Evolutionary conservation across 2,329 filamentous ascomycete genomes (phyloP).

Genomic region (Colletotrichum sp.): DNA sequence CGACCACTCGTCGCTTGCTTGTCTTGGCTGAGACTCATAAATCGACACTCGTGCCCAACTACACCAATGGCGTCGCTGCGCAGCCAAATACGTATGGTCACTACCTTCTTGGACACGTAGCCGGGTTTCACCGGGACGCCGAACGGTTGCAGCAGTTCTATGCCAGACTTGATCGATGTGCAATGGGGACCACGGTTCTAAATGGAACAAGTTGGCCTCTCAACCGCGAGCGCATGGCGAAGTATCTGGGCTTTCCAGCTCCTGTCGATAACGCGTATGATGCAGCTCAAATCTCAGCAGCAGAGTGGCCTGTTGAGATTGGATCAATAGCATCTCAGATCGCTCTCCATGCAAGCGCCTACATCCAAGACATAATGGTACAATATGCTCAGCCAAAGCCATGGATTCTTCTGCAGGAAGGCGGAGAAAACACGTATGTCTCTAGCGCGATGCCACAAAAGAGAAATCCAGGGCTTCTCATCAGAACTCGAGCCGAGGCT

Average conservation of each 20-base stretch:
- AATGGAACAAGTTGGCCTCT: constrained; percentile 18
- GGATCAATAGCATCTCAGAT: neutral
- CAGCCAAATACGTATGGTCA: constrained; percentile 16
- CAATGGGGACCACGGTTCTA: constrained; percentile 9
- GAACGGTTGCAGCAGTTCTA: constrained; percentile 5
- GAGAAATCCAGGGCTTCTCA: neutral
- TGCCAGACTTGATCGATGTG: constrained; percentile 4
- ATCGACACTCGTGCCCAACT: neutral
- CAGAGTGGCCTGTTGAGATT: constrained; percentile 11
- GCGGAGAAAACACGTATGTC: constrained; percentile 9
- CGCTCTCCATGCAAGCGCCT: constrained; percentile 2
- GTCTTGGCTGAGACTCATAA: neutral
- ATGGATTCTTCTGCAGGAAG: constrained; percentile 12
- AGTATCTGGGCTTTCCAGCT: constrained; percentile 8
- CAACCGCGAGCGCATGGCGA: constrained; percentile 14
- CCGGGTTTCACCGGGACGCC: neutral
- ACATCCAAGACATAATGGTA: constrained; percentile 12
- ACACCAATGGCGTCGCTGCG: constrained; percentile 13
- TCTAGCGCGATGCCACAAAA: constrained; percentile 18
- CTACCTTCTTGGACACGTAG: neutral
- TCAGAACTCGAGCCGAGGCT: neutral
- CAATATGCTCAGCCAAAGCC: constrained; percentile 12
- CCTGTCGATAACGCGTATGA: constrained; percentile 14
- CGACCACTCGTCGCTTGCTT: neutral
- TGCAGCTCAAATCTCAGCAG: constrained; percentile 7